Conservation (phyloP, 1,284 basidiomycete genomes). For the Vanrija humicola region DNA sequence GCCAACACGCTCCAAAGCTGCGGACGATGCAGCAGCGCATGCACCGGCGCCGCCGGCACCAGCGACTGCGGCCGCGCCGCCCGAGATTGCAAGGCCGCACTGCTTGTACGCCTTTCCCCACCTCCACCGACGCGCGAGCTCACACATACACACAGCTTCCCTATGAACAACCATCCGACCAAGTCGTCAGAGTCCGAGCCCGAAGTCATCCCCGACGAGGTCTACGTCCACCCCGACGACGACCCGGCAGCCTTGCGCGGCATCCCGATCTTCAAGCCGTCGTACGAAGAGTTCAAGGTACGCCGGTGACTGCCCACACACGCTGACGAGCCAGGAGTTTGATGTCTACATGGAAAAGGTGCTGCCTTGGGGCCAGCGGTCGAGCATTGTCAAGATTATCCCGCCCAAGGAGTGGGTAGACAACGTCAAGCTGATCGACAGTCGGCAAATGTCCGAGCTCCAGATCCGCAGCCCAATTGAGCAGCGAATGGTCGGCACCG, state of each 20-base stretch:
- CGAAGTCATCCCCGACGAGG: slow-evolving; percentile 10
- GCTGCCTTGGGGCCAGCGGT: slow-evolving; percentile 79
- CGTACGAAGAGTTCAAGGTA: slow-evolving; percentile 71
- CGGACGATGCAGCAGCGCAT: too few relatives aligned
- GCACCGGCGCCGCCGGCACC: too few relatives aligned
- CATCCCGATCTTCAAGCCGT: slow-evolving; percentile 89
- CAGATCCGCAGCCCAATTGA: slow-evolving; percentile 80
- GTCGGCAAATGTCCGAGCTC: slow-evolving; percentile 62
- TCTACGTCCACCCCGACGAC: slow-evolving; percentile 57
- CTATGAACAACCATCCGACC: slow-evolving; percentile 14
- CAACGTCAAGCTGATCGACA: slow-evolving; percentile 63
- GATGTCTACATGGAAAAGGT: slow-evolving; percentile 79
- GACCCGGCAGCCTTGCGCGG: slow-evolving; percentile 80
- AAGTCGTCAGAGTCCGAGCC: slow-evolving; percentile 12
- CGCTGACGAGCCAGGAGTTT: slow-evolving; percentile 58
- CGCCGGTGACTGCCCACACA: not conserved
- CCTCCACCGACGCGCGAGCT: not conserved
- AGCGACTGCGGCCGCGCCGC: not conserved
- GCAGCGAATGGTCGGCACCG: slow-evolving; percentile 80
- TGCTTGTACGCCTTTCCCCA: slow-evolving; percentile 7
- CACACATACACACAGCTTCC: slow-evolving; percentile 11
- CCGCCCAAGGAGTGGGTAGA: slow-evolving; percentile 86
- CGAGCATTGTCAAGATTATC: slow-evolving; percentile 90
- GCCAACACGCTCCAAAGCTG: too few relatives aligned
- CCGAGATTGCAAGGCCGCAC: slow-evolving; percentile 11